Base-by-base conservation (phyloP, 139 green algal species). In the Pycnococcus provasolii region DNA sequence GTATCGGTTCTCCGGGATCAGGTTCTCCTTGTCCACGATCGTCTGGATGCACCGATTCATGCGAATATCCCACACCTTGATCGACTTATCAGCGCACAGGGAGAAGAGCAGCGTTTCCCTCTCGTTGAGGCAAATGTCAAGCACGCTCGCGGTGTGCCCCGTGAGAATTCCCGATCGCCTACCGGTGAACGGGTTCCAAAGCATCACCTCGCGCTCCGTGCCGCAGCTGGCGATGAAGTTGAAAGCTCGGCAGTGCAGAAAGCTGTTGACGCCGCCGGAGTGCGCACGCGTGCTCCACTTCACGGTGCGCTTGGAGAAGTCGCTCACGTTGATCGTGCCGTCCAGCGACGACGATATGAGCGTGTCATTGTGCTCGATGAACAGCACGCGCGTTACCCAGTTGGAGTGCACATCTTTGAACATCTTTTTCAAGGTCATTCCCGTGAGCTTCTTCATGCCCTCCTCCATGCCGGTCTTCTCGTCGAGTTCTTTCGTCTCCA, bases 151-250 rank as follows among this genome's bases (percentile, higher is more conserved):
- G 43, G 66, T 71, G 73, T 91, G 85, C 3, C 85, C 85, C 26
- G 68, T 51, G 39, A 86, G 71, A 59, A 66, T 73, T 8, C 73
- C 80, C 60, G 88, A 73, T 3, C 77, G 74, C 60, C 82, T 78
- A 51, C 78, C 73, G 37, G 66, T 81, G 69, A 86, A 91, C 15
- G 85, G 85, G 77, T 88, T 91, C 80, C 80, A 91, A 59, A 91
- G 73, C 68, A 88, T 82, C 13, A 90, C 58, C 40, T 69, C 37
- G 48, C 69, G 62, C 50, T 70, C 69, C 61, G 69, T 8, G 8
- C 69, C 69, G 53, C 69, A 75, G n/a, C 40, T 70, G 42, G 61
- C 69, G 51, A 75, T 64, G 61, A 75, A 71, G 60, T 75, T 75
- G 69, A 55, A 75, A 6, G 15, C 45, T 6, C 60, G 59, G 58